Conservation (phyloP, 768 basidiomycete genomes). For the Porpolomopsis calyptriformis region DNA sequence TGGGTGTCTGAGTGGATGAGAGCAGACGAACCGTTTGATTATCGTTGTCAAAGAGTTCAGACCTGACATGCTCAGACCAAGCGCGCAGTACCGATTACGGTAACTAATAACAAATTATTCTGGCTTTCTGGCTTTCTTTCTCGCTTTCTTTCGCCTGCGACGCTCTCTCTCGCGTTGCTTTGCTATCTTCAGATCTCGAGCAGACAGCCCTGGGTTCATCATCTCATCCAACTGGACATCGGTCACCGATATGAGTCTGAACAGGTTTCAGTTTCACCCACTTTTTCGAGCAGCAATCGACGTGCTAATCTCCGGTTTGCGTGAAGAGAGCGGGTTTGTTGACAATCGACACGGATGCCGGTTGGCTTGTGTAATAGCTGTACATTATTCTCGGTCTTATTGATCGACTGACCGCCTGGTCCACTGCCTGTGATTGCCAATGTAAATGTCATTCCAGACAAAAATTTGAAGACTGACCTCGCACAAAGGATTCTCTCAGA, state of each 20-base stretch:
- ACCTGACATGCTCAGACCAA: slow-evolving; percentile 33
- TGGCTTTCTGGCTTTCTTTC: slow-evolving; percentile 37
- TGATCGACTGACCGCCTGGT: slow-evolving; percentile 93
- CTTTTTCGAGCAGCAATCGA: slow-evolving; percentile 66
- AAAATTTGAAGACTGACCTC: slow-evolving; percentile 40
- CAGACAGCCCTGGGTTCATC: slow-evolving; percentile 68
- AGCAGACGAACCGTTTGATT: slow-evolving; percentile 56
- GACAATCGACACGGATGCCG: slow-evolving; percentile 76
- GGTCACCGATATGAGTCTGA: slow-evolving; percentile 13
- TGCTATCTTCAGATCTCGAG: slow-evolving; percentile 54
- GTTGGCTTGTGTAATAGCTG: slow-evolving; percentile 85
- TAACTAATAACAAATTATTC: background rate
- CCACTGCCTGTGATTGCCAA: slow-evolving; percentile 55
- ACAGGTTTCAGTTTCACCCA: slow-evolving; percentile 26
- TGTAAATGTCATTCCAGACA: background rate
- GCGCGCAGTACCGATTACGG: slow-evolving; percentile 17
- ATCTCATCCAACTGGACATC: slow-evolving; percentile 54
- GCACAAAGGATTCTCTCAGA: slow-evolving; percentile 78
- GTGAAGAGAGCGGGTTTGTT: slow-evolving; percentile 76
- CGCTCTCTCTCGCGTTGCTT: slow-evolving; percentile 70
- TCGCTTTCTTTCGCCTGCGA: slow-evolving; percentile 66
- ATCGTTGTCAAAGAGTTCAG: slow-evolving; percentile 71
- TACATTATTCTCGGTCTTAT: slow-evolving; percentile 89
- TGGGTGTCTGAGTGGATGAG: slow-evolving; percentile 1
- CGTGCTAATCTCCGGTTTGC: slow-evolving; percentile 74